Percentiles rank a stretch among this genome's conserved stretches.
Evolutionary conservation across 2,329 filamentous ascomycete genomes (phyloP).

Genomic region (Chaetomium globosum): DNA sequence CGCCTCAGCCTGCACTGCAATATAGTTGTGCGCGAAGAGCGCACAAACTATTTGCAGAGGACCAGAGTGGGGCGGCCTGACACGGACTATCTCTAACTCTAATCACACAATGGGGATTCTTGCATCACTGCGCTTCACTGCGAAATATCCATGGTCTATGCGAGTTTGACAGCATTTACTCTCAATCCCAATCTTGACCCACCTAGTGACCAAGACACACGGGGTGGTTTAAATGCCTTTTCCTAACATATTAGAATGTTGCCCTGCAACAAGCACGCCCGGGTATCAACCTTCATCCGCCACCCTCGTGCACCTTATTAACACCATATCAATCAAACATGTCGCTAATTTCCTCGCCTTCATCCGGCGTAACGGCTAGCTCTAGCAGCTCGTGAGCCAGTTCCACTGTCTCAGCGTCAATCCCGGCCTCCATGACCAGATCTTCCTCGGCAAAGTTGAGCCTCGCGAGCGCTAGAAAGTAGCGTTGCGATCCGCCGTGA

Average conservation of each 20-base stretch:
- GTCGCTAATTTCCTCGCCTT: conserved; percentile 50
- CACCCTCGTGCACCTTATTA: not conserved
- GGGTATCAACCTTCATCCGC: conserved; percentile 5
- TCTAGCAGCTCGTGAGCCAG: conserved; percentile 82
- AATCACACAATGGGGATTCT: too few relatives aligned
- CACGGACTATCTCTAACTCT: too few relatives aligned
- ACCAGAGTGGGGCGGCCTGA: too few relatives aligned
- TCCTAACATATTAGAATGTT: too few relatives aligned
- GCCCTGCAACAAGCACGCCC: not conserved
- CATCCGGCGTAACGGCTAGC: conserved; percentile 75
- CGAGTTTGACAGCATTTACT: too few relatives aligned
- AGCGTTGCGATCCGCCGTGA: conserved; percentile 76
- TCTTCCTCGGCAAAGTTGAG: conserved; percentile 84
- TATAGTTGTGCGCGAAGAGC: too few relatives aligned
- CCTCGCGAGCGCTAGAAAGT: conserved; percentile 76
- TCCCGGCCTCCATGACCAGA: conserved; percentile 72
- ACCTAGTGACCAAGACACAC: too few relatives aligned
- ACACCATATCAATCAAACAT: conserved; percentile 40
- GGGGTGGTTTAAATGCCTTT: not conserved
- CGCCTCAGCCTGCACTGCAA: too few relatives aligned
- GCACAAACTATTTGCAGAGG: too few relatives aligned
- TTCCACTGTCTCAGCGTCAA: conserved; percentile 76
- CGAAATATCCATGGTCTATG: not conserved
- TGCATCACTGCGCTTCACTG: too few relatives aligned
- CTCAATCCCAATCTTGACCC: too few relatives aligned